Conservation (phyloP, 352 stramenopile genomes). For the Pythium aristosporum region DNA sequence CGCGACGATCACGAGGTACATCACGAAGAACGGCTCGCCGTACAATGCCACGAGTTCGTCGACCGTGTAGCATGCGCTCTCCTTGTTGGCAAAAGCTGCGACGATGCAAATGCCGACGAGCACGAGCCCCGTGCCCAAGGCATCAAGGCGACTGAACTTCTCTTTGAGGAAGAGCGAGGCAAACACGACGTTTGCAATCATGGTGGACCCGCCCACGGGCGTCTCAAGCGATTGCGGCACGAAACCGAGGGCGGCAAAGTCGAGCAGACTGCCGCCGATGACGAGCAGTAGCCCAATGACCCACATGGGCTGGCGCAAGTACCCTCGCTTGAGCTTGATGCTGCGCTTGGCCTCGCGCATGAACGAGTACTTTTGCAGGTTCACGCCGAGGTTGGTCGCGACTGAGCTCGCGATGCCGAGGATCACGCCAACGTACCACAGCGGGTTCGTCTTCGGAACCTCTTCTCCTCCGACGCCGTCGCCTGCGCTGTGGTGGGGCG, state of each 20-base stretch:
- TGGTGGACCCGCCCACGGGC: slow-evolving; percentile 73
- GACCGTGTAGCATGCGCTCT: slow-evolving; percentile 75
- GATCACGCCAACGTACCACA: slow-evolving; percentile 83
- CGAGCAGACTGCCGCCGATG: slow-evolving; percentile 60
- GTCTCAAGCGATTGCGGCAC: slow-evolving; percentile 79
- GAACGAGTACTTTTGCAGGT: slow-evolving; percentile 89
- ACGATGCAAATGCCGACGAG: slow-evolving; percentile 73
- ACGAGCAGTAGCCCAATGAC: slow-evolving; percentile 75
- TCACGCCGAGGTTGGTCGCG: slow-evolving; percentile 83
- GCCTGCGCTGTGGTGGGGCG: no score
- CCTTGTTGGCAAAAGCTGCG: slow-evolving; percentile 77
- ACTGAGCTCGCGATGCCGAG: slow-evolving; percentile 70
- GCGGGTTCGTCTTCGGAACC: not conserved
- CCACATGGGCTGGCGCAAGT: slow-evolving; percentile 75
- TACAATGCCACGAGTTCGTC: slow-evolving; percentile 73
- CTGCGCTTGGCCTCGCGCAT: slow-evolving; percentile 74
- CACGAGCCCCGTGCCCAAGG: slow-evolving; percentile 64
- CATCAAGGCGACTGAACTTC: slow-evolving; percentile 60
- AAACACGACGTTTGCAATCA: slow-evolving; percentile 85
- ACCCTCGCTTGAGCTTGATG: slow-evolving; percentile 61
- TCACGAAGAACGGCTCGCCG: slow-evolving; percentile 51
- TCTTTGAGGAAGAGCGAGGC: slow-evolving; percentile 79
- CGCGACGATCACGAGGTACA: slow-evolving; percentile 62
- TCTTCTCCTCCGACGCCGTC: no score
- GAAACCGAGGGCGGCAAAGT: slow-evolving; percentile 81